Conservation (phyloP, 1,284 basidiomycete species). For the Bjerkandera adusta region DNA sequence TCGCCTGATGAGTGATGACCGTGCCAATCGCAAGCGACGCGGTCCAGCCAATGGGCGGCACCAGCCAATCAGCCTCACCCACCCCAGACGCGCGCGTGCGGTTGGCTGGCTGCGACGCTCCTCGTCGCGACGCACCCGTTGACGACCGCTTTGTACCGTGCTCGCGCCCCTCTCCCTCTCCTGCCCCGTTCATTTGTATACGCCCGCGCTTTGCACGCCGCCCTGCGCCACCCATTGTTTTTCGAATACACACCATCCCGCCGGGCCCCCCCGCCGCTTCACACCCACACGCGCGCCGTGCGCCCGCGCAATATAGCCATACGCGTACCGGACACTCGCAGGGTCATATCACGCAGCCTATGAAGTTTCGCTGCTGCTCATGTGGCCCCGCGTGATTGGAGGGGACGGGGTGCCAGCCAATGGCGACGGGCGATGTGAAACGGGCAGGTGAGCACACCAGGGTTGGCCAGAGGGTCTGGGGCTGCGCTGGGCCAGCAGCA, state of each 20-base stretch:
- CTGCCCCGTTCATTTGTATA: neutral
- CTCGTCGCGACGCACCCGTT: neutral
- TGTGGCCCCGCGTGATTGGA: too few species aligned
- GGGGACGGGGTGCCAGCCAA: too few species aligned
- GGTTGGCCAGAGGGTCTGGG: too few species aligned
- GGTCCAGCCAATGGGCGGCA: neutral
- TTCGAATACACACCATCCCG: too few species aligned
- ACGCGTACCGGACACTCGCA: neutral
- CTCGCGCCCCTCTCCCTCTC: neutral
- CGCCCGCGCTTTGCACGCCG: neutral
- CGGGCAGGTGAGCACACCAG: too few species aligned
- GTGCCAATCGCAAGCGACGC: too few species aligned
- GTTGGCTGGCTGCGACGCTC: neutral
- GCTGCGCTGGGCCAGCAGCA: too few species aligned
- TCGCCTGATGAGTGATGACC: too few species aligned
- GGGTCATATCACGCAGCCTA: neutral
- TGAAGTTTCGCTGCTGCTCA: too few species aligned
- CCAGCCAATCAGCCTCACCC: too few species aligned
- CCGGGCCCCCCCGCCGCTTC: neutral
- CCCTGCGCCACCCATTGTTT: neutral
- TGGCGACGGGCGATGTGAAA: too few species aligned
- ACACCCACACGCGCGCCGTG: neutral
- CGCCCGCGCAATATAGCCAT: slow-evolving; percentile 8
- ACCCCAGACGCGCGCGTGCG: neutral
- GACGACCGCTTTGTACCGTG: neutral